phyloP scores from a whole-genome alignment of 2,329 filamentous ascomycete genomes.

The Ophiostoma pallidulum region DNA sequence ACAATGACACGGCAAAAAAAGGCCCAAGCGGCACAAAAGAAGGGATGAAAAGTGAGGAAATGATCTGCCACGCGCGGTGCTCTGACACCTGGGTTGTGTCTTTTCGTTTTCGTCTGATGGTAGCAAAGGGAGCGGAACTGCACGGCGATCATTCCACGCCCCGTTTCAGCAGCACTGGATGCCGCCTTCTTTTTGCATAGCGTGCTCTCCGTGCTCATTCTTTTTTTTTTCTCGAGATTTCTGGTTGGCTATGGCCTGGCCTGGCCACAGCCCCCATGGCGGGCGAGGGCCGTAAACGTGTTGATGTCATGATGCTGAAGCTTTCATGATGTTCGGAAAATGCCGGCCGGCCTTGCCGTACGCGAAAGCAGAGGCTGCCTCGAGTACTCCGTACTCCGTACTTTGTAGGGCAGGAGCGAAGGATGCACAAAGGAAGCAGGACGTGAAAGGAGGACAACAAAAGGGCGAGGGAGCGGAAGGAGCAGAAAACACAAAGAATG shows the following conservation, averaged over 20 bases:
- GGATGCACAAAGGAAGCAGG: not conserved
- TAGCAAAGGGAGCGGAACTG: not conserved
- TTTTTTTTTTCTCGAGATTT: not conserved
- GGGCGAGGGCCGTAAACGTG: no score
- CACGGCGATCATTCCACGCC: conserved; percentile 1
- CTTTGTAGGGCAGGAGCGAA: not conserved
- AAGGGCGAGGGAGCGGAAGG: not conserved
- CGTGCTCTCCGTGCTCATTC: conserved; percentile 5
- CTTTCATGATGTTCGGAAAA: no score
- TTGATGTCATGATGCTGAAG: not conserved
- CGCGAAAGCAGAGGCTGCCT: not conserved
- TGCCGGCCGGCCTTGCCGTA: not conserved
- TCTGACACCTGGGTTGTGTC: conserved; percentile 6
- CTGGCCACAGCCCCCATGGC: not conserved
- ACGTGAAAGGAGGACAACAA: not conserved
- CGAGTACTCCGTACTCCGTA: no score
- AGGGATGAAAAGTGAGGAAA: not conserved
- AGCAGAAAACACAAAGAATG: not conserved
- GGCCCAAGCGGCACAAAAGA: not conserved
- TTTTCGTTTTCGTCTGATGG: not conserved
- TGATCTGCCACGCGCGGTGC: conserved; percentile 1
- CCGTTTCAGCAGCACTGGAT: conserved; percentile 1
- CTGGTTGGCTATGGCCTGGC: not conserved
- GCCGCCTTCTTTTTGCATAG: conserved; percentile 4
- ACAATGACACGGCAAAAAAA: no score